phyloP scores from a whole-genome alignment of 345 rosid genomes.

The Gossypium turneri region DNA sequence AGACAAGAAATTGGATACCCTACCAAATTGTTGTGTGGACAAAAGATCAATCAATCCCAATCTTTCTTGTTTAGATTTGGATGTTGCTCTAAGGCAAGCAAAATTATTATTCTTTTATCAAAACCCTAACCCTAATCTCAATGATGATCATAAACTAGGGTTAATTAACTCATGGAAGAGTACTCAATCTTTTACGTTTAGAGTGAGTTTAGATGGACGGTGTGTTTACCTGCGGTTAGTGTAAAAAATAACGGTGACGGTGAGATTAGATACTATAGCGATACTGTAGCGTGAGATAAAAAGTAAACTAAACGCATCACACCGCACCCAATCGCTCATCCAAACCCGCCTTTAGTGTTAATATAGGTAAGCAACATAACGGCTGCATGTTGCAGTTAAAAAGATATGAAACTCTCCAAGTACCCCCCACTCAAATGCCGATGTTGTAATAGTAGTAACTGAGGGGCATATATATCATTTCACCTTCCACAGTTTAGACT shows the following conservation, averaged over 20 bases:
- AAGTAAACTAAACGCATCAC: too few relatives aligned
- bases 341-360: neutral
- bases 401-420: neutral
- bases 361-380: constrained; percentile 6
- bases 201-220: too few relatives aligned
- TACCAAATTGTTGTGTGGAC: constrained; percentile 12
- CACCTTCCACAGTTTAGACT: neutral
- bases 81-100: constrained; percentile 11
- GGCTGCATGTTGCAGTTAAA: constrained; percentile 23
- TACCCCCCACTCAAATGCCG: neutral
- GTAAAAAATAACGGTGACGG: too few relatives aligned
- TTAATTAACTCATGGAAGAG: constrained; percentile 1
- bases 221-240: too few relatives aligned
- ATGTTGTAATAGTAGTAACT: neutral
- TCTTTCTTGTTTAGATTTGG: constrained; percentile 10
- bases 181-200: neutral
- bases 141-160: neutral
- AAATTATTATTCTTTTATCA: neutral
- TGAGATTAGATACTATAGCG: too few relatives aligned
- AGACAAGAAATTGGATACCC: neutral
- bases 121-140: neutral
- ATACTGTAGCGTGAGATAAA: too few relatives aligned
- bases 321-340: too few relatives aligned
- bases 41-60: constrained; percentile 7
- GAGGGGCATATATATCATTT: neutral